phyloP scores from a whole-genome alignment of 2,329 filamentous ascomycete species.

The Neonectria faginata region DNA sequence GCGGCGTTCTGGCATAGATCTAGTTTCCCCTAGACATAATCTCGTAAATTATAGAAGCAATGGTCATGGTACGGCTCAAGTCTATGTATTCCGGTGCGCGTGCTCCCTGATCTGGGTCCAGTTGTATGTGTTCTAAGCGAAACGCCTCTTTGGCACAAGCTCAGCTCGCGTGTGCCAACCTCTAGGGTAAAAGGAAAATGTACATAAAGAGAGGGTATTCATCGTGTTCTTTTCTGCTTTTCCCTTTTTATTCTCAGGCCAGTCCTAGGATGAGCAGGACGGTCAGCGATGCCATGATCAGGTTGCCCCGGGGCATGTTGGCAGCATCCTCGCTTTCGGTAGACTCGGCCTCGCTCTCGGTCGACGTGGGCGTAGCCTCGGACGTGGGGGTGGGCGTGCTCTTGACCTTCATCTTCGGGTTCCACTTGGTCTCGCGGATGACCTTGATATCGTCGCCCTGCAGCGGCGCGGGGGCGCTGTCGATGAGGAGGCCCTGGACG shows the following conservation, averaged over 20 bases:
- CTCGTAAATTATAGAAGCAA: constrained; percentile 43
- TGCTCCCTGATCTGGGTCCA: constrained; percentile 16
- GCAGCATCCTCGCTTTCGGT: constrained; percentile 40
- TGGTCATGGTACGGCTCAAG: constrained; percentile 31
- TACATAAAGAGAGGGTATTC: constrained; percentile 26
- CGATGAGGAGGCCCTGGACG: constrained; percentile 68
- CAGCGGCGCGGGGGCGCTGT: constrained; percentile 58
- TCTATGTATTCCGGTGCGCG: constrained; percentile 33
- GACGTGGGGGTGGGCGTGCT: constrained; percentile 23
- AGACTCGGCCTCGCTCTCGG: constrained; percentile 25
- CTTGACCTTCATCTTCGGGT: constrained; percentile 28
- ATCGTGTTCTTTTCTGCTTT: constrained; percentile 1
- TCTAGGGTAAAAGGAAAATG: constrained; percentile 28
- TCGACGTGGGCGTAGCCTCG: constrained; percentile 19
- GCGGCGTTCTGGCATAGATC: constrained; percentile 40
- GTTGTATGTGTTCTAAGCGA: constrained; percentile 20
- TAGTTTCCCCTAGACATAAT: constrained; percentile 41
- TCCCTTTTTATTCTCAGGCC: constrained; percentile 11
- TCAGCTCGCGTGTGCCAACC: constrained; percentile 30
- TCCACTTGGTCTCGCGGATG: constrained; percentile 50
- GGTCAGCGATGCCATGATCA: constrained; percentile 37
- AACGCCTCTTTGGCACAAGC: constrained; percentile 36
- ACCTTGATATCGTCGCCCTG: constrained; percentile 61
- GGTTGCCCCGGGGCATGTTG: constrained; percentile 27
- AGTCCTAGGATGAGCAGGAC: constrained; percentile 37